Evolutionary conservation across 768 basidiomycete genomes (phyloP).

Genomic region (Boletus sp.): DNA sequence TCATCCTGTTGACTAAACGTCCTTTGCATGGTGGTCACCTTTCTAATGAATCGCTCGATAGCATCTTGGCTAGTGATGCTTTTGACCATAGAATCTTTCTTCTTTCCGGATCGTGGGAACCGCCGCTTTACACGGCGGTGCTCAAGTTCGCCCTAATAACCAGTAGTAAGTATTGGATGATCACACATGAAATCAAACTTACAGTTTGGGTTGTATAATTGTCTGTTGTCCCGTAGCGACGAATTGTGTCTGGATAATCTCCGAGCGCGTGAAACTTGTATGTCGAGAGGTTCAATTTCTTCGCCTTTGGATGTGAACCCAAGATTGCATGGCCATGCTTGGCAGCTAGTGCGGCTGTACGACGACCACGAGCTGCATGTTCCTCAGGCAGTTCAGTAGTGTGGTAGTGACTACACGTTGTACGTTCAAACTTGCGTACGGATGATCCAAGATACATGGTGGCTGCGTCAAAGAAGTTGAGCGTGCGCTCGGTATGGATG

Average conservation of each 20-base stretch:
- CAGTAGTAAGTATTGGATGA: too few species aligned
- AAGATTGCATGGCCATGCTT: too few species aligned
- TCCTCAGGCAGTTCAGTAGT: neutral
- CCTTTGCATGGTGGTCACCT: too few species aligned
- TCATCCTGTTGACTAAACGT: too few species aligned
- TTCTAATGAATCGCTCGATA: neutral
- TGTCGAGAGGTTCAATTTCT: slow-evolving; percentile 10
- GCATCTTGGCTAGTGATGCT: neutral
- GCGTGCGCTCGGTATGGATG: neutral
- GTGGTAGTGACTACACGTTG: neutral
- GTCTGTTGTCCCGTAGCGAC: slow-evolving; percentile 32
- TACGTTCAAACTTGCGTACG: neutral
- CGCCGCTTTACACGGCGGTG: slow-evolving; percentile 34
- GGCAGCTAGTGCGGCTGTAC: neutral
- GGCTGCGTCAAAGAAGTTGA: neutral
- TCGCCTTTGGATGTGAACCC: too few species aligned
- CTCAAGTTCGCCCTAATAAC: slow-evolving; percentile 37
- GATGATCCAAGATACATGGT: neutral
- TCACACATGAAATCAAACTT: too few species aligned
- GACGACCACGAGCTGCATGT: neutral
- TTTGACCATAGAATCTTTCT: neutral
- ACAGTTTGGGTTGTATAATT: slow-evolving; percentile 36
- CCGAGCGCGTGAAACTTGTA: slow-evolving; percentile 17
- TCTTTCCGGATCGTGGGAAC: slow-evolving; percentile 20
- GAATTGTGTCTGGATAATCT: slow-evolving; percentile 13